These are phyloP conservation scores for Hebeloma cylindrosporum DNA, from an alignment of 768 basidiomycete species.

Conservation along the genomic window DNA sequence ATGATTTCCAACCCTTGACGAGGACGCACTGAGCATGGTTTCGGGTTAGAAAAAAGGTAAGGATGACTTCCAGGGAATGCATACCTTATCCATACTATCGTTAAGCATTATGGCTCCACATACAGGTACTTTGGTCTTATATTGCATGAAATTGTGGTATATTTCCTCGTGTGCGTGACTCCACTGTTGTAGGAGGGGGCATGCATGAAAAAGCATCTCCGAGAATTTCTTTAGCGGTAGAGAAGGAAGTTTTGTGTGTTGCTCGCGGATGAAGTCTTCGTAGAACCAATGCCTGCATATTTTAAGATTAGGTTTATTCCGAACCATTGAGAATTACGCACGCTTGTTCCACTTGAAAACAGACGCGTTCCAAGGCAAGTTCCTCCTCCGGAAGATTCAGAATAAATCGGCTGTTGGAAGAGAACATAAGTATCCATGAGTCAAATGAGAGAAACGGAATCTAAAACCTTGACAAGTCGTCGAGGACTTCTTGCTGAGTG, in stretches of 20 bases:
- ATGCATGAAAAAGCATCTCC: slow-evolving; percentile 83
- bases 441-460: neutral
- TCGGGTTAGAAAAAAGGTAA: neutral
- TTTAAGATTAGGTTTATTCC: slow-evolving; percentile 10
- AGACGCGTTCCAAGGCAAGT: slow-evolving; percentile 87
- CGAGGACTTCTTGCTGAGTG: slow-evolving; percentile 82
- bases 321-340: slow-evolving; percentile 41
- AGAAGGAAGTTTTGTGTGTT: slow-evolving; percentile 84
- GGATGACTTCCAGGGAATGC: slow-evolving; percentile 9
- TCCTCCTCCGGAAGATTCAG: slow-evolving; percentile 95
- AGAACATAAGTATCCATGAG: neutral
- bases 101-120: slow-evolving; percentile 98
- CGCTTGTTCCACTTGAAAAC: slow-evolving; percentile 99
- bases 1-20: slow-evolving; percentile 97
- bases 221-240: slow-evolving; percentile 92
- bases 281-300: slow-evolving; percentile 95
- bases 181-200: slow-evolving; percentile 81
- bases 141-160: slow-evolving; percentile 89
- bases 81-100: slow-evolving; percentile 88
- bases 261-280: slow-evolving; percentile 96
- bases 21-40: slow-evolving; percentile 71
- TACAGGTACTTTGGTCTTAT: slow-evolving; percentile 95
- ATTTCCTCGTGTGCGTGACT: slow-evolving; percentile 82
- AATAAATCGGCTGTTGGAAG: slow-evolving; percentile 76
- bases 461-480: slow-evolving; percentile 94